A percentile compares a stretch with the other conserved stretches of the same genome.
phyloP scores from a whole-genome alignment of 2,329 filamentous ascomycete species.

The Penicillium psychrosexuale region DNA sequence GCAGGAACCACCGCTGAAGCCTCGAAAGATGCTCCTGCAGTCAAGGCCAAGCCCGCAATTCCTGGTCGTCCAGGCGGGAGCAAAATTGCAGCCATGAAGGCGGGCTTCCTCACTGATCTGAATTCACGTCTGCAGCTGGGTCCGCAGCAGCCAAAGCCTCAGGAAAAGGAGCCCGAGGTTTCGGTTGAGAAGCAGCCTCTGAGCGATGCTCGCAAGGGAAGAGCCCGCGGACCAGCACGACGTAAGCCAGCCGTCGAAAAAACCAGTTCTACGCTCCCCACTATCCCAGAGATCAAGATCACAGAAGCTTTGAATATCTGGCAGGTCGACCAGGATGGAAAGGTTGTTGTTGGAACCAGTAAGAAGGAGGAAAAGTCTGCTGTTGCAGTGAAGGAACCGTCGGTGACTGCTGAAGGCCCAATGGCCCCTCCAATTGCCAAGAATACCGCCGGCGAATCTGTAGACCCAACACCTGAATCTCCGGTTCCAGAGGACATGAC shows the following conservation, averaged over 20 bases:
- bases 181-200: conserved; percentile 74
- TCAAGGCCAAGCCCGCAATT: conserved; percentile 77
- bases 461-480: conserved; percentile 27
- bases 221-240: conserved; percentile 82
- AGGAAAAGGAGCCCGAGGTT: conserved; percentile 61
- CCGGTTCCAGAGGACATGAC: conserved; percentile 8
- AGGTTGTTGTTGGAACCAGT: conserved; percentile 29
- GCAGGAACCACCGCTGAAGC: conserved; percentile 36
- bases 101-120: conserved; percentile 87
- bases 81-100: conserved; percentile 89
- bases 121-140: conserved; percentile 86
- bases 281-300: conserved; percentile 39
- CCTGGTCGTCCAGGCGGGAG: conserved; percentile 73
- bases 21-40: conserved; percentile 29
- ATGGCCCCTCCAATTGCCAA: conserved; percentile 34
- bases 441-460: conserved; percentile 35
- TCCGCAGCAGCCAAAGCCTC: conserved; percentile 73
- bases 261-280: conserved; percentile 40
- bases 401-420: conserved; percentile 12
- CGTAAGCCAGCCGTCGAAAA: conserved; percentile 64
- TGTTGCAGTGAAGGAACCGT: conserved; percentile 5
- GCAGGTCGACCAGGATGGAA: conserved; percentile 36
- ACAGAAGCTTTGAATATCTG: conserved; percentile 43
- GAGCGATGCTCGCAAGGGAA: conserved; percentile 81
- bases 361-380: conserved; percentile 16